These are phyloP conservation scores for Aspergillus tanneri DNA, from an alignment of 2,329 filamentous ascomycete genomes.

Conservation along the genomic window DNA sequence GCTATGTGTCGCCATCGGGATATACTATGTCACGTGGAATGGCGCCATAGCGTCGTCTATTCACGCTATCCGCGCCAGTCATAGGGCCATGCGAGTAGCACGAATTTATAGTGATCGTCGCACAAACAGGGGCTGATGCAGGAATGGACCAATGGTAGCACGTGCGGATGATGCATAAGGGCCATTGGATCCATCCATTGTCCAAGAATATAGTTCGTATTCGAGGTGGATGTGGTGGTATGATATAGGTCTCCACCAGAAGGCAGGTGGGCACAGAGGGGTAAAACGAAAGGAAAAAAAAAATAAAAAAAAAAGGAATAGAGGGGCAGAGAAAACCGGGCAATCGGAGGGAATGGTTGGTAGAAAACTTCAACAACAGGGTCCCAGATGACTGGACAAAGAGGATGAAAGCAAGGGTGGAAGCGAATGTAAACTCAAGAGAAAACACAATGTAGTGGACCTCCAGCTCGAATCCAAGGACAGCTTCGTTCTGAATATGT, in stretches of 20 bases:
- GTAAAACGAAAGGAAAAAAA: conserved; percentile 4
- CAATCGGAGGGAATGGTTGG: too few relatives aligned
- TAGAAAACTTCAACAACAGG: too few relatives aligned
- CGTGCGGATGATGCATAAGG: conserved; percentile 14
- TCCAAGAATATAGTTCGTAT: neutral
- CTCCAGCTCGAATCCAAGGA: conserved; percentile 5
- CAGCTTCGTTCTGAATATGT: neutral
- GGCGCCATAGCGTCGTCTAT: conserved; percentile 29
- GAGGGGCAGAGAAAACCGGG: neutral
- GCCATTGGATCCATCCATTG: neutral
- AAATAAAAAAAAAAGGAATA: conserved; percentile 5
- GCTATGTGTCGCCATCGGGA: neutral
- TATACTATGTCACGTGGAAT: conserved; percentile 35
- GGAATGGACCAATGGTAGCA: conserved; percentile 15
- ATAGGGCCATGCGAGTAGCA: conserved; percentile 19
- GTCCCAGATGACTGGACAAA: neutral
- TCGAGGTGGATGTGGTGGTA: neutral
- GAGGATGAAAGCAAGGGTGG: neutral
- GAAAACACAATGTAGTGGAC: neutral
- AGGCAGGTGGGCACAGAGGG: neutral
- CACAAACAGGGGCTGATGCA: conserved; percentile 13
- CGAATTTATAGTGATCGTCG: conserved; percentile 15
- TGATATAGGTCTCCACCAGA: neutral
- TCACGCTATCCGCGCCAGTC: conserved; percentile 24
- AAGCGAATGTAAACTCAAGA: neutral